Conservation (phyloP, 192 early-diverging fungal species). For the Coemansia sp. region DNA sequence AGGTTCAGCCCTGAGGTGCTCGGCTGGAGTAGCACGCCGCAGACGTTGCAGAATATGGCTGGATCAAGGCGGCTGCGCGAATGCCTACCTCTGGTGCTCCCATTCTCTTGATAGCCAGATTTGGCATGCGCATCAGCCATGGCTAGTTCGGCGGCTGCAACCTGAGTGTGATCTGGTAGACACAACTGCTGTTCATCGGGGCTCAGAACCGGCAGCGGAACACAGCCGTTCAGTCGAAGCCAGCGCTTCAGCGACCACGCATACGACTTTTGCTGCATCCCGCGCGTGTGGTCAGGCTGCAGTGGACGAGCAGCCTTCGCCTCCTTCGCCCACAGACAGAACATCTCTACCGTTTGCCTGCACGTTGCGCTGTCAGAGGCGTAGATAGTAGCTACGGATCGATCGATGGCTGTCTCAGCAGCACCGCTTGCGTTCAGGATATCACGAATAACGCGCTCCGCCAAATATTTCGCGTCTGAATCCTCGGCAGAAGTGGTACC, state of each 20-base stretch:
- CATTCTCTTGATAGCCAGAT: too few species aligned
- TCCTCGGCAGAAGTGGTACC: not conserved
- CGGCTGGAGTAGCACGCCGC: slow-evolving; percentile 6
- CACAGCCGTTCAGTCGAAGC: slow-evolving; percentile 27
- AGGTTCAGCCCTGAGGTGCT: not conserved
- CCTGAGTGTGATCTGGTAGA: not conserved
- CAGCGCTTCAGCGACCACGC: slow-evolving; percentile 24
- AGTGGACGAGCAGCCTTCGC: not conserved
- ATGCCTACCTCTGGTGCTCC: not conserved
- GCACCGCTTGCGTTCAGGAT: not conserved
- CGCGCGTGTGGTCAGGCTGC: not conserved
- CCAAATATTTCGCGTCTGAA: not conserved
- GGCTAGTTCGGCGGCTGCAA: not conserved
- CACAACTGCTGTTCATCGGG: slow-evolving; percentile 5
- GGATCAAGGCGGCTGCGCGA: not conserved
- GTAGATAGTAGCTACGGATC: not conserved
- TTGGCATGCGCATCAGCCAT: not conserved
- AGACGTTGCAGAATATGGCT: slow-evolving; percentile 6
- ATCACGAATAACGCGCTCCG: not conserved
- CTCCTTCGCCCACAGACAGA: slow-evolving; percentile 6
- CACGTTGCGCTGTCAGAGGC: slow-evolving; percentile 2
- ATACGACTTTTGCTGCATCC: not conserved
- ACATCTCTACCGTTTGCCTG: slow-evolving; percentile 3
- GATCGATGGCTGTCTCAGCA: not conserved
- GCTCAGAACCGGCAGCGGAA: slow-evolving; percentile 21